Evolutionary conservation across 73 alveolate genomes (phyloP), one percentile per base, ranked within the genome.

Genomic region (Paramecium bursaria): DNA sequence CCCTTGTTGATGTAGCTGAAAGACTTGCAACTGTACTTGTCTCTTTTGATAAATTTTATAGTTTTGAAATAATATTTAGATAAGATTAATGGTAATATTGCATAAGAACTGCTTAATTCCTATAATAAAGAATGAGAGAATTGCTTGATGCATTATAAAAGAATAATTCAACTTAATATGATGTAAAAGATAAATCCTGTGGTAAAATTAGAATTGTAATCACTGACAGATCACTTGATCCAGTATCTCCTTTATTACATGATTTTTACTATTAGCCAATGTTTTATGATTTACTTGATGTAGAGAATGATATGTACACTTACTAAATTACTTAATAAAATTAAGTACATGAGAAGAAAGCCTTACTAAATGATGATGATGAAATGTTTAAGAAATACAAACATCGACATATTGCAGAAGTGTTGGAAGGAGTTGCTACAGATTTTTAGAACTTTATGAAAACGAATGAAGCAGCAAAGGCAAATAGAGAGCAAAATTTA

Each of bases 21-120:
- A 67, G 44, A 39, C 17, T 67, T 5, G 15, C 60, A 39, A 67
- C 82, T 19, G 61, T 42, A 21, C 35, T 67, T 19, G 55, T 67
- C 0, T 67, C 82, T 9, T 67, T 67, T 67, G 82, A 67, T 19
- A 67, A 67, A 67, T 67, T 67, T 27, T 67, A 67, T 67, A 67
- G 60, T 39, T 67, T 67, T 15, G 82, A 67, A 39, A 21, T 67
- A n/a, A 15, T 67, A 3, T 35, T 42, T 9, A 67, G 82, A 67
- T 42, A 67, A 67, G 82, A 67, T 19, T 25, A 39, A 17, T 67
- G 55, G 55, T 21, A 42, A 3, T 39, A 39, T 3, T 67, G 82
- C 21, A 25, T 21, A 33, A 25, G 44, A 42, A 21, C 44, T 2
- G 55, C 60, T 7, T 35, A 67, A 21, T 35, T 67, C 13, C 33